Conservation (phyloP, 2,329 filamentous ascomycete genomes). For the Monosporascus sp. region DNA sequence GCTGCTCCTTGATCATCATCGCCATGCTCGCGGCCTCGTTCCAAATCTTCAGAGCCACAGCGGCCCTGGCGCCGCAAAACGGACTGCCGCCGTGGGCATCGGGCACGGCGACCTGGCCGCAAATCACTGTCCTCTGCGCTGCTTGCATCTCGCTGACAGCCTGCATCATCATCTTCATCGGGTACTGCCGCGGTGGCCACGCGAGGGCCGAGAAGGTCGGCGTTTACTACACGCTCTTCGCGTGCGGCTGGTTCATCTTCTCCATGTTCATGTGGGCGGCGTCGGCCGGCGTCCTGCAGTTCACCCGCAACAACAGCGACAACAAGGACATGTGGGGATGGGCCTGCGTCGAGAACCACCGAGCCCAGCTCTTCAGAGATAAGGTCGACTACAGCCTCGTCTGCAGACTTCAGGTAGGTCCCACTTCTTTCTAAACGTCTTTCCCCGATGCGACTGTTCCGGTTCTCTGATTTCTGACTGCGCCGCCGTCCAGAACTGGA, state of each 20-base stretch:
- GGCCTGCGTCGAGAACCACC: slow-evolving; percentile 88
- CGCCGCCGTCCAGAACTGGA: slow-evolving; percentile 67
- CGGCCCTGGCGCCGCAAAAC: slow-evolving; percentile 66
- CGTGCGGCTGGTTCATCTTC: slow-evolving; percentile 88
- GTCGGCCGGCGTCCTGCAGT: slow-evolving; percentile 78
- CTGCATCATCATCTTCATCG: slow-evolving; percentile 74
- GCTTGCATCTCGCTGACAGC: slow-evolving; percentile 75
- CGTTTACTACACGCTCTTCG: slow-evolving; percentile 93
- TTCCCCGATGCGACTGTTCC: not conserved
- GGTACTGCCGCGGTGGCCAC: slow-evolving; percentile 87
- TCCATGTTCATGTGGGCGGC: slow-evolving; percentile 89
- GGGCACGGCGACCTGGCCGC: slow-evolving; percentile 80
- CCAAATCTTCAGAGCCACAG: slow-evolving; percentile 87
- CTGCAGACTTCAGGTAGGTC: slow-evolving; percentile 74
- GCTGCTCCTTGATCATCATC: slow-evolving; percentile 91
- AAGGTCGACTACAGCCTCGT: slow-evolving; percentile 85
- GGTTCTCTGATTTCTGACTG: slow-evolving; percentile 6
- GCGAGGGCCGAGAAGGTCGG: slow-evolving; percentile 84
- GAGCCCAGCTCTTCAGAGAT: slow-evolving; percentile 69
- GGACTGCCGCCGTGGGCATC: slow-evolving; percentile 79
- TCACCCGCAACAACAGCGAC: slow-evolving; percentile 63
- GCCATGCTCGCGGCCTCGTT: slow-evolving; percentile 86
- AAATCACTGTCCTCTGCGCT: slow-evolving; percentile 75
- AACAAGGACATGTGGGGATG: slow-evolving; percentile 96
- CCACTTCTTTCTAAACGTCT: not conserved